A percentile compares a stretch with the other conserved stretches of the same genome.
phyloP scores from a whole-genome alignment of 805 yeast genomes.

The Sugiyamaella lignohabitans region DNA sequence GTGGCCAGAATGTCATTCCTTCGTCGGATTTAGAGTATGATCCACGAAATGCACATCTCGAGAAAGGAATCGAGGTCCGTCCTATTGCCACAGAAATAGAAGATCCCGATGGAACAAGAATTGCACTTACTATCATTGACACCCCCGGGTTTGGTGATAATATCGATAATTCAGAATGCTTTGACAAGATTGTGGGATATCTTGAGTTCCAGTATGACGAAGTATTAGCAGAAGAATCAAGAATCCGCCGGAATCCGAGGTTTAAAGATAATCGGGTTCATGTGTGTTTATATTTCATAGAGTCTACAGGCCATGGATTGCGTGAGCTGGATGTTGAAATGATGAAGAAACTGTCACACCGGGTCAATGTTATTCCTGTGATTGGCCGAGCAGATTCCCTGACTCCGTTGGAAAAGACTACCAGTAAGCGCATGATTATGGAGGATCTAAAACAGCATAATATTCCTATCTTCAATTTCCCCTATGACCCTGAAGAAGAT shows the following conservation, averaged over 20 bases:
- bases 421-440: slow-evolving; percentile 48
- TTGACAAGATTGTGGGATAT: slow-evolving; percentile 47
- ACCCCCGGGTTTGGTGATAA: slow-evolving; percentile 78
- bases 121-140: slow-evolving; percentile 52
- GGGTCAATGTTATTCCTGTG: slow-evolving; percentile 80
- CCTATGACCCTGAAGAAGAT: slow-evolving; percentile 55
- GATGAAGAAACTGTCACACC: slow-evolving; percentile 60
- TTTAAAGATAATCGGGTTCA: slow-evolving; percentile 71
- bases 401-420: slow-evolving; percentile 54
- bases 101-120: slow-evolving; percentile 46
- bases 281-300: slow-evolving; percentile 69
- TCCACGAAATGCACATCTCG: slow-evolving; percentile 33
- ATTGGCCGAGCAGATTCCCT: slow-evolving; percentile 75
- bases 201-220: slow-evolving; percentile 66
- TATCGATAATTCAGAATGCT: slow-evolving; percentile 52
- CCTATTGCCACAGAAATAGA: slow-evolving; percentile 43
- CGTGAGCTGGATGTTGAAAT: slow-evolving; percentile 68
- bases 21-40: slow-evolving; percentile 22
- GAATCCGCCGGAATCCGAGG: slow-evolving; percentile 66
- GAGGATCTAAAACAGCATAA: slow-evolving; percentile 50
- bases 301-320: slow-evolving; percentile 48
- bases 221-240: slow-evolving; percentile 66
- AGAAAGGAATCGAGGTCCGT: slow-evolving; percentile 21
- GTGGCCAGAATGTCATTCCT: slow-evolving; percentile 43
- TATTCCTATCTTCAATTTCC: slow-evolving; percentile 69